Base-by-base conservation (phyloP, 352 stramenopile species). In the Pythium volutum region DNA sequence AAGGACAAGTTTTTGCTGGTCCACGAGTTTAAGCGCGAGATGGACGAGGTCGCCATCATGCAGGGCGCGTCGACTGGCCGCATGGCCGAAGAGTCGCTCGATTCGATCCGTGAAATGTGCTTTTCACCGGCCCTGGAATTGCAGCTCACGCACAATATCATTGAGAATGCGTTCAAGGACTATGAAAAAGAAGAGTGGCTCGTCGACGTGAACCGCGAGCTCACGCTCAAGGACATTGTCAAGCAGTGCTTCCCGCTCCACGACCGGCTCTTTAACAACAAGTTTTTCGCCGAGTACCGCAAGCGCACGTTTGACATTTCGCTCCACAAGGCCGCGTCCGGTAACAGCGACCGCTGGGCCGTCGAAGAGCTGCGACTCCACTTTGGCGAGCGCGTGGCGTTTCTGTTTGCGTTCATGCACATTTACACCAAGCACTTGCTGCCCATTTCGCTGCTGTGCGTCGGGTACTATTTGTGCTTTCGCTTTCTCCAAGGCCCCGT, bases 121-220 rank as follows among this genome's bases (percentile, higher is more conserved):
- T 95, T 95, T 62, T 92, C 86, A 42, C 86, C 86, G 1, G 86
- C 86, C 4, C 59, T 95, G 31, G 86, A 95, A 63, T 66, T 95
- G 45, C 86, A 95, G 50, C 59, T 95, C 14, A 95, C 86, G 33
- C 86, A 95, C 71, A 95, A 93, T 53, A 93, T 95, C 54, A 95
- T 95, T 52, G 71, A 88, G 62, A 95, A 95, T 55, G 86, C 86
- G 0, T 85, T 93, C 22, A 79, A 78, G 33, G 86, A 95, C 62
- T 95, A 91, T 38, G 86, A 95, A 59, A 95, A 89, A 63, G 86
- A 95, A 51, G 84, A 91, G 57, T 93, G 86, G 86, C 79, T 93
- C 16, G 81, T 91, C 27, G 84, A 92, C 59, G 76, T 93, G 25
- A 91, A 92, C 59, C 91, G 91, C 51, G 79, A 91, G 55, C 69